phyloP scores from a whole-genome alignment of 2,329 filamentous ascomycete genomes.

The Cytospora schulzeri region DNA sequence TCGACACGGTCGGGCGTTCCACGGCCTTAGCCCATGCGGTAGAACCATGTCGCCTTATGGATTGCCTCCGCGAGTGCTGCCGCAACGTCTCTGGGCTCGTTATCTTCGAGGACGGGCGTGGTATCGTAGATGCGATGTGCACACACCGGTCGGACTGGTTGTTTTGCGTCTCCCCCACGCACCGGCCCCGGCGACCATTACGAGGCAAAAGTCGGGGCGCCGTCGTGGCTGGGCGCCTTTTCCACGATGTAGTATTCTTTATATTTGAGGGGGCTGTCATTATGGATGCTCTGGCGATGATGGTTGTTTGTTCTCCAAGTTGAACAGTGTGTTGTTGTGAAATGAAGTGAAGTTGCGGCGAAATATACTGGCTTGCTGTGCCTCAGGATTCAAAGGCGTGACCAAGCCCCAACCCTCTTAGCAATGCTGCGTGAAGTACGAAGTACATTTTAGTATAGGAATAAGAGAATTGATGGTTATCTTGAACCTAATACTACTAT shows the following conservation, averaged over 20 bases:
- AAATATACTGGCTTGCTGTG: not conserved
- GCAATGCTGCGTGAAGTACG: too few species aligned
- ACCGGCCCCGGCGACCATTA: not conserved
- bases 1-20: constrained; percentile 10
- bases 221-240: constrained; percentile 7
- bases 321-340: not conserved
- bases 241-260: constrained; percentile 1
- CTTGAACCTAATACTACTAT: too few species aligned
- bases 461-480: too few species aligned
- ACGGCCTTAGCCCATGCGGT: not conserved
- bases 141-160: not conserved
- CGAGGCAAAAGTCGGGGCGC: constrained; percentile 2
- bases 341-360: not conserved
- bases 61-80: not conserved
- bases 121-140: constrained; percentile 10
- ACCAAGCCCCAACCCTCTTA: too few species aligned
- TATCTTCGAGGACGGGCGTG: not conserved
- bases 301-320: not conserved
- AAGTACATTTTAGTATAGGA: too few species aligned
- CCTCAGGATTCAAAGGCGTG: too few species aligned
- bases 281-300: not conserved
- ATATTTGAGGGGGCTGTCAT: not conserved
- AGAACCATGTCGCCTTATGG: not conserved
- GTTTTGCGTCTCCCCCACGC: not conserved
- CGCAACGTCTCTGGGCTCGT: not conserved